phyloP scores from a whole-genome alignment of 805 yeast species.

The Dipodascopsis tothii region DNA sequence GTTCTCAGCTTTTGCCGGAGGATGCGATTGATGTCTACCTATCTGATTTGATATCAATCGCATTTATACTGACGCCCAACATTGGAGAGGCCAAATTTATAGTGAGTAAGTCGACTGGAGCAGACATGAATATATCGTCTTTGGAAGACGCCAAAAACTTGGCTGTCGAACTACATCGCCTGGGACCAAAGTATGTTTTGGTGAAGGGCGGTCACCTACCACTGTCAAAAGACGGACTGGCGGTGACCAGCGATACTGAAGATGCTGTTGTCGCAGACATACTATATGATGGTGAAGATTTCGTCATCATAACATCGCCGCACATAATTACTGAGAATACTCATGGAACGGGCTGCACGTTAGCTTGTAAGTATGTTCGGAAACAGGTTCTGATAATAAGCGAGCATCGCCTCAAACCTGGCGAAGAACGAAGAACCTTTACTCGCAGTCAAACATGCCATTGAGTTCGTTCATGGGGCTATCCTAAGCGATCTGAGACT shows the following conservation, averaged over 20 bases:
- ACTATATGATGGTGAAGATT: slow-evolving; percentile 40
- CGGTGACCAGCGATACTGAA: slow-evolving; percentile 6
- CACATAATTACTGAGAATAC: slow-evolving; percentile 46
- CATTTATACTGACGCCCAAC: slow-evolving; percentile 69
- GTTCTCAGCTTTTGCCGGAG: slow-evolving; percentile 48
- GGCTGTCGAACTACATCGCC: slow-evolving; percentile 36
- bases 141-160: slow-evolving; percentile 38
- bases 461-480: slow-evolving; percentile 62
- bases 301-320: slow-evolving; percentile 43
- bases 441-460: slow-evolving; percentile 48
- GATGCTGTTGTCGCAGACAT: slow-evolving; percentile 42
- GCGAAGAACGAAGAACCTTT: slow-evolving; percentile 47
- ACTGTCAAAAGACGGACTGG: slow-evolving; percentile 14
- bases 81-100: slow-evolving; percentile 53
- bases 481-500: slow-evolving; percentile 44
- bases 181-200: slow-evolving; percentile 46
- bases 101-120: slow-evolving; percentile 20
- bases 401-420: slow-evolving; percentile 68
- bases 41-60: slow-evolving; percentile 41
- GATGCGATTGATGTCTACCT: slow-evolving; percentile 41
- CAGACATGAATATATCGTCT: slow-evolving; percentile 26
- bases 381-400: slow-evolving; percentile 26
- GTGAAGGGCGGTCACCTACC: slow-evolving; percentile 78
- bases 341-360: slow-evolving; percentile 89
- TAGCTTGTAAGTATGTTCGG: slow-evolving; percentile 36